These are phyloP conservation scores for Zygoascus sp. DNA, from an alignment of 1,139 yeast species.

Conservation along the genomic window DNA sequence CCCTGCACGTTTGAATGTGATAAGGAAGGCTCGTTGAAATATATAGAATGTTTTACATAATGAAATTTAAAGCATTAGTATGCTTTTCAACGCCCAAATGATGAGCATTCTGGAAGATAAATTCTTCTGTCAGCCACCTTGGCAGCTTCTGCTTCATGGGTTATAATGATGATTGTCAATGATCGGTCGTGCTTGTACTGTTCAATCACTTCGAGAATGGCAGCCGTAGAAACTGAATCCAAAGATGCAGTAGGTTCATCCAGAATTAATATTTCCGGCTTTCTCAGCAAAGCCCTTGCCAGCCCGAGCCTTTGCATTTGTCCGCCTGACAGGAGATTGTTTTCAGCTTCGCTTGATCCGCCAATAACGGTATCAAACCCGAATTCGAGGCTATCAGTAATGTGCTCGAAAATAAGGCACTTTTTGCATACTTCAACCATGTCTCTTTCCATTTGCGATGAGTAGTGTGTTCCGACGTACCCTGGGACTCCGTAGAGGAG, in stretches of 20 bases:
- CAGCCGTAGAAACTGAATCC: conserved; percentile 53
- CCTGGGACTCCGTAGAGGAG: conserved; percentile 53
- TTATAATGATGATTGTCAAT: conserved; percentile 73
- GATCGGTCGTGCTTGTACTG: conserved; percentile 53
- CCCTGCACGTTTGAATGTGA: conserved; percentile 24
- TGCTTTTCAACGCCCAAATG: no score
- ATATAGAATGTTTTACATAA: background rate
- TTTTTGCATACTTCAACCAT: conserved; percentile 20
- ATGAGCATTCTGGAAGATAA: conserved; percentile 16
- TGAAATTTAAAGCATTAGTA: background rate
- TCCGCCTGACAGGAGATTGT: conserved; percentile 60
- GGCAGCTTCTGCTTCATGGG: conserved; percentile 81
- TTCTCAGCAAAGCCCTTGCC: conserved; percentile 66
- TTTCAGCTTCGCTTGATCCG: conserved; percentile 29
- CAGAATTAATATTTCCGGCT: conserved; percentile 55
- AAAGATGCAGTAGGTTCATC: conserved; percentile 77
- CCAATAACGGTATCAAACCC: conserved; percentile 49
- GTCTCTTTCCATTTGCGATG: conserved; percentile 18
- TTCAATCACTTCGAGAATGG: conserved; percentile 35
- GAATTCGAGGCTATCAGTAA: conserved; percentile 29
- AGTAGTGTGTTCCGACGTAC: background rate
- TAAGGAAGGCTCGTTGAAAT: background rate
- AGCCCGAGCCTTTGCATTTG: conserved; percentile 84
- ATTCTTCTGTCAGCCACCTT: conserved; percentile 34
- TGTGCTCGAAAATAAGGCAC: conserved; percentile 36